Conservation (phyloP, 148 eudicot genomes). For the Camellia japonica region DNA sequence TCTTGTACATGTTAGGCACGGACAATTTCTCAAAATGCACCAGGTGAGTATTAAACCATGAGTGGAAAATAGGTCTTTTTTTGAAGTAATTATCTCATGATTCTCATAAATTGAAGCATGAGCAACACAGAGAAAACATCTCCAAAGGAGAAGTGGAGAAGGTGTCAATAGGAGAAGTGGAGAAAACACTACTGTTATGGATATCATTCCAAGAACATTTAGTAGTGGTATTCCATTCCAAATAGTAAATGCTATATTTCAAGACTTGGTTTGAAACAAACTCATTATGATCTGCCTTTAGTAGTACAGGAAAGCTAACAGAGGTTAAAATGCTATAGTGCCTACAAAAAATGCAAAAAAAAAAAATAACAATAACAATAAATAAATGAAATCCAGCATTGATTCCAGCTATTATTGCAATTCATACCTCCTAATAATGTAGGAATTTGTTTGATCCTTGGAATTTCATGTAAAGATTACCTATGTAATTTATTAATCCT, state of each 20-base stretch:
- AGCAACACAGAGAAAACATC: neutral
- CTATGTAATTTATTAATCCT: neutral
- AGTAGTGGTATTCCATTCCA: neutral
- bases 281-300: neutral
- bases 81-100: neutral
- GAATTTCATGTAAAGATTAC: neutral
- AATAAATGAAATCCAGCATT: neutral
- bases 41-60: neutral
- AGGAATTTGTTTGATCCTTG: neutral
- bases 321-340: neutral
- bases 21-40: neutral
- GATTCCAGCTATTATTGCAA: neutral
- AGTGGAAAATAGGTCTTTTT: neutral
- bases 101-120: neutral
- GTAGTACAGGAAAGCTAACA: neutral
- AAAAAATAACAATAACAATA: neutral
- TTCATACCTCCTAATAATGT: neutral
- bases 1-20: neutral
- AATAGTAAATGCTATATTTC: neutral
- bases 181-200: neutral
- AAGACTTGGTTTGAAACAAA: neutral
- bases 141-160: conserved; percentile 1
- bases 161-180: neutral
- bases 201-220: neutral
- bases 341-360: neutral